Conservation (phyloP, 192 early-diverging fungal species). For the Phlyctochytrium arcticum region DNA sequence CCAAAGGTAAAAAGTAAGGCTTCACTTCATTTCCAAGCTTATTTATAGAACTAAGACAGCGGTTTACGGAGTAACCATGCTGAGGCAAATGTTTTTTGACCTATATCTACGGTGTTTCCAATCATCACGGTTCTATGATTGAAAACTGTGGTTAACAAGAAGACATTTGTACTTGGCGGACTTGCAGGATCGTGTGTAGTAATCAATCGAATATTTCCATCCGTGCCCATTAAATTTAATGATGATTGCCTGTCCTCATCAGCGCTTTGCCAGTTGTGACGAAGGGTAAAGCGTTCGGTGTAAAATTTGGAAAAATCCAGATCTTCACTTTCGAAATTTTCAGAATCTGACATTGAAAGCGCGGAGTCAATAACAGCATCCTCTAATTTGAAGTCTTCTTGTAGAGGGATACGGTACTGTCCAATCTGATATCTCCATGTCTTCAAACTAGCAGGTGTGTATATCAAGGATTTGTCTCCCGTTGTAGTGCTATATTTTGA, state of each 20-base stretch:
- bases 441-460: not conserved
- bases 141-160: not conserved
- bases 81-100: too few species aligned
- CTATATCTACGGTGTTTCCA: too few species aligned
- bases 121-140: not conserved
- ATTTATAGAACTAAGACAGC: too few species aligned
- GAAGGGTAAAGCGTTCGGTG: not conserved
- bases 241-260: not conserved
- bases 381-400: not conserved
- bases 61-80: too few species aligned
- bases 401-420: not conserved
- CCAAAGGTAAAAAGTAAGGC: too few species aligned
- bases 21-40: too few species aligned
- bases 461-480: conserved; percentile 9
- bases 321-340: not conserved
- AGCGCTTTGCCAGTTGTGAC: not conserved
- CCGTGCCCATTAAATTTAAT: not conserved
- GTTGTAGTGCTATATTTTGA: not conserved
- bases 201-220: not conserved
- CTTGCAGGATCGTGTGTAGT: not conserved
- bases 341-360: not conserved
- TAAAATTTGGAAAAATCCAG: not conserved
- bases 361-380: not conserved
- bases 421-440: not conserved
- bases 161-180: not conserved